Evolutionary conservation across 805 yeast species (phyloP).

Genomic region (Wickerhamomyces alni): DNA sequence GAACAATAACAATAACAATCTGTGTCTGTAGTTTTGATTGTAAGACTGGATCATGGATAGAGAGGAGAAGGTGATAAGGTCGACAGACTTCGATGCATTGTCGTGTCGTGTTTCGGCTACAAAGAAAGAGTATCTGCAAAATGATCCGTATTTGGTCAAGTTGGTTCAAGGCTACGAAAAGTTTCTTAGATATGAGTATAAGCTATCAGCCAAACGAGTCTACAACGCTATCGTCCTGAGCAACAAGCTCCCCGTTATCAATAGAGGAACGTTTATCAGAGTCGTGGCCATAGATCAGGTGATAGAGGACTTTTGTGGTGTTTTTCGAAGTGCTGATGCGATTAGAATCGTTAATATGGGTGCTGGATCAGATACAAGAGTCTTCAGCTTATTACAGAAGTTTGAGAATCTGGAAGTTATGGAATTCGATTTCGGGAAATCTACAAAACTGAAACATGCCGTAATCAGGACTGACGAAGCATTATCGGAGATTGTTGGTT

Average conservation of each 20-base stretch:
- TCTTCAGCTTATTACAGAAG: constrained; percentile 30
- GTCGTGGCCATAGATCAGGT: constrained; percentile 46
- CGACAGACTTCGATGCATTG: constrained; percentile 68
- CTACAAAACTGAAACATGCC: constrained; percentile 37
- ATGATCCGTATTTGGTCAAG: constrained; percentile 25
- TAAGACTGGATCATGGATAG: constrained; percentile 9
- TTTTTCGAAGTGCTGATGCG: constrained; percentile 10
- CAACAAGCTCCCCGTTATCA: constrained; percentile 50
- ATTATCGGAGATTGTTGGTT: constrained; percentile 11
- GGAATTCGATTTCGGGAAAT: constrained; percentile 48
- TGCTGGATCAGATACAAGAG: constrained; percentile 61
- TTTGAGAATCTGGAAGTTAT: constrained; percentile 29
- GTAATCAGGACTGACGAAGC: constrained; percentile 9
- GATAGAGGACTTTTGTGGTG: constrained; percentile 34
- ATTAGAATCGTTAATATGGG: constrained; percentile 62
- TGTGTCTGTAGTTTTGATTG: background rate
- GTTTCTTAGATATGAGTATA: constrained; percentile 18
- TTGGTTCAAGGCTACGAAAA: constrained; percentile 16
- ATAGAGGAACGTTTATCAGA: constrained; percentile 64
- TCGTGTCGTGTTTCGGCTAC: constrained; percentile 56
- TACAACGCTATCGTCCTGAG: constrained; percentile 12
- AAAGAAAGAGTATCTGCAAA: constrained; percentile 36
- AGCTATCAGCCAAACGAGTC: constrained; percentile 13
- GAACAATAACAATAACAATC: background rate
- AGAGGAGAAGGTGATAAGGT: constrained; percentile 11